phyloP scores from a whole-genome alignment of 2,329 filamentous ascomycete genomes.

The Bretziella fagacearum region DNA sequence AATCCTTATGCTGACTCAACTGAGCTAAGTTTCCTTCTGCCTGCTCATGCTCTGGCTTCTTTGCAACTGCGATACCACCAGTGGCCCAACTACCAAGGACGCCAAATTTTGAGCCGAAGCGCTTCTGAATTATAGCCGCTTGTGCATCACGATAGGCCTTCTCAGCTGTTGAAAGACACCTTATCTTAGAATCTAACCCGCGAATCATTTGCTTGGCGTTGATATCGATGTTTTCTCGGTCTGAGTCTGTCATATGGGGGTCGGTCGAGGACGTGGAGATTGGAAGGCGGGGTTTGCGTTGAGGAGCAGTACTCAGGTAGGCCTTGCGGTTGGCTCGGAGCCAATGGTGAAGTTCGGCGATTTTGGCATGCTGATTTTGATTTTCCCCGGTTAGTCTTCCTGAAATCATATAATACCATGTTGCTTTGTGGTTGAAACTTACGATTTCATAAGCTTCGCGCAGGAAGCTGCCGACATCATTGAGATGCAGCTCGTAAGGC shows the following conservation, averaged over 20 bases:
- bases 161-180: conserved; percentile 65
- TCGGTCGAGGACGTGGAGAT: conserved; percentile 1
- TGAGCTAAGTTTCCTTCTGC: conserved; percentile 56
- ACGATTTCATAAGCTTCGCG: conserved; percentile 92
- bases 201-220: conserved; percentile 73
- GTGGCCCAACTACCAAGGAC: conserved; percentile 48
- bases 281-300: conserved; percentile 59
- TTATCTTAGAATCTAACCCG: conserved; percentile 68
- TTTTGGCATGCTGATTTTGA: conserved; percentile 82
- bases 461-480: conserved; percentile 65
- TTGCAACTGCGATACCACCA: conserved; percentile 37
- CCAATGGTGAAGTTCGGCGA: conserved; percentile 61
- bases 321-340: conserved; percentile 71
- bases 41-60: conserved; percentile 46
- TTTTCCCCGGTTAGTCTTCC: no score
- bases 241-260: conserved; percentile 50
- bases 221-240: conserved; percentile 75
- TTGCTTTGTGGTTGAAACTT: conserved; percentile 15
- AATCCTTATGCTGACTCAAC: conserved; percentile 56
- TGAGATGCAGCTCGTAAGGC: conserved; percentile 25
- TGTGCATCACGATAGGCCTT: conserved; percentile 64
- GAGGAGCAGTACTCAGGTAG: conserved; percentile 69
- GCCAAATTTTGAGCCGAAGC: conserved; percentile 48
- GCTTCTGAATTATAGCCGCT: conserved; percentile 51
- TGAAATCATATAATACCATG: no score